These are phyloP conservation scores for Fusarium ambrosium DNA, from an alignment of 2,329 filamentous ascomycete species.

Conservation along the genomic window DNA sequence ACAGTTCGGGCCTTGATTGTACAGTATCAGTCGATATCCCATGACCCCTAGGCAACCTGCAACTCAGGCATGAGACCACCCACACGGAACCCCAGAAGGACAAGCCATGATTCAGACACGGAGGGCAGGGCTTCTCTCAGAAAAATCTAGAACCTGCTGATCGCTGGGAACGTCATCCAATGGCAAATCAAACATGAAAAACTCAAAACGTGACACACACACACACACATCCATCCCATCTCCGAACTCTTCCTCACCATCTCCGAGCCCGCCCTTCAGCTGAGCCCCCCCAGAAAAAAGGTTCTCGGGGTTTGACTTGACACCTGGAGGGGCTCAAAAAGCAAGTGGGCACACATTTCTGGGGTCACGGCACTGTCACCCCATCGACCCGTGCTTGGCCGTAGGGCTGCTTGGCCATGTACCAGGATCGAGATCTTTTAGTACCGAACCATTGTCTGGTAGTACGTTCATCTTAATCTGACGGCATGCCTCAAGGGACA, in stretches of 20 bases:
- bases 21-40: conserved; percentile 5
- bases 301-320: background rate
- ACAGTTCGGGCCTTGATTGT: background rate
- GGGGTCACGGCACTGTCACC: conserved; percentile 8
- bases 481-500: background rate
- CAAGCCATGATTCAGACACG: conserved; percentile 3
- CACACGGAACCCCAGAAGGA: conserved; percentile 4
- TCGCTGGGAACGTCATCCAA: background rate
- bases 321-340: conserved; percentile 1
- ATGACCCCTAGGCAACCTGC: background rate
- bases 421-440: conserved; percentile 15
- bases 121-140: conserved; percentile 4
- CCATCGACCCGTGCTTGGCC: conserved; percentile 11
- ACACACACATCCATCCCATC: background rate
- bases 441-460: background rate
- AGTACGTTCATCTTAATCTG: conserved; percentile 4
- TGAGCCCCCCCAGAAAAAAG: background rate
- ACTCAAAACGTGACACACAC: conserved; percentile 2
- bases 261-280: background rate
- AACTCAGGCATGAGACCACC: conserved; percentile 15
- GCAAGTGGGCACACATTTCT: conserved; percentile 13
- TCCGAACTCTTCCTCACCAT: background rate
- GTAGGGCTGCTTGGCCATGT: conserved; percentile 1
- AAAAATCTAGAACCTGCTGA: conserved; percentile 26
- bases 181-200: background rate